phyloP scores from a whole-genome alignment of 441 rosid species.

The Erysimum cheiri region DNA sequence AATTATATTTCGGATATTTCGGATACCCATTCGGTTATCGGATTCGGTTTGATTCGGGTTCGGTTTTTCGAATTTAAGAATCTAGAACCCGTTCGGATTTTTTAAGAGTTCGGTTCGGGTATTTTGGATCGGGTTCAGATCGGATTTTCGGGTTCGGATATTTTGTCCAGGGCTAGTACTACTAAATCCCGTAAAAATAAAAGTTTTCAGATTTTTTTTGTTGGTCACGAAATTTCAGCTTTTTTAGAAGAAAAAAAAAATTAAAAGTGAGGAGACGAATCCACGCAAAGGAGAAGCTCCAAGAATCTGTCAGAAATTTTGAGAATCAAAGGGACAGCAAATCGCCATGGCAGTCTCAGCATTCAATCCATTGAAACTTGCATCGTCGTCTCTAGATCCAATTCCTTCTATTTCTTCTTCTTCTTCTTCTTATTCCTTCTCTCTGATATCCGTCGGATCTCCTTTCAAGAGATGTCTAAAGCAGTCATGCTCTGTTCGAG shows the following conservation, averaged over 20 bases:
- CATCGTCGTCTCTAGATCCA: constrained; percentile 34
- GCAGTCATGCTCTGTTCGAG: constrained; percentile 44
- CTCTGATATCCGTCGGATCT: constrained; percentile 40
- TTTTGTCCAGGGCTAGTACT: too few species aligned
- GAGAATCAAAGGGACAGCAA: constrained; percentile 18
- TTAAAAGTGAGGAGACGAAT: constrained; percentile 21
- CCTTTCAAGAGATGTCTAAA: constrained; percentile 38
- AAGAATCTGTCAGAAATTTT: constrained; percentile 22
- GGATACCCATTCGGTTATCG: too few species aligned
- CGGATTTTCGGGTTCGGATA: too few species aligned
- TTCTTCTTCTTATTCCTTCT: constrained; percentile 28
- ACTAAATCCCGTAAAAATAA: neutral
- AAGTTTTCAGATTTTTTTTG: neutral
- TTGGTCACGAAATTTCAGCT: constrained; percentile 12
- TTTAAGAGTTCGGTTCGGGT: too few species aligned
- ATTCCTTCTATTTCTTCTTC: constrained; percentile 38
- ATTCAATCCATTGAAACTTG: constrained; percentile 33
- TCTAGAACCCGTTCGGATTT: too few species aligned
- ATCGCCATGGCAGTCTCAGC: constrained; percentile 45
- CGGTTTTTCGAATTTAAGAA: too few species aligned
- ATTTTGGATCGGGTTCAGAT: too few species aligned
- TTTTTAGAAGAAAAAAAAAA: neutral
- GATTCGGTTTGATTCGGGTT: too few species aligned
- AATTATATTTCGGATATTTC: too few species aligned
- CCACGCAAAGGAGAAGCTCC: constrained; percentile 35